Evolutionary conservation across 257 asterid species (phyloP).

Genomic region (Solanum ahanhuiri): DNA sequence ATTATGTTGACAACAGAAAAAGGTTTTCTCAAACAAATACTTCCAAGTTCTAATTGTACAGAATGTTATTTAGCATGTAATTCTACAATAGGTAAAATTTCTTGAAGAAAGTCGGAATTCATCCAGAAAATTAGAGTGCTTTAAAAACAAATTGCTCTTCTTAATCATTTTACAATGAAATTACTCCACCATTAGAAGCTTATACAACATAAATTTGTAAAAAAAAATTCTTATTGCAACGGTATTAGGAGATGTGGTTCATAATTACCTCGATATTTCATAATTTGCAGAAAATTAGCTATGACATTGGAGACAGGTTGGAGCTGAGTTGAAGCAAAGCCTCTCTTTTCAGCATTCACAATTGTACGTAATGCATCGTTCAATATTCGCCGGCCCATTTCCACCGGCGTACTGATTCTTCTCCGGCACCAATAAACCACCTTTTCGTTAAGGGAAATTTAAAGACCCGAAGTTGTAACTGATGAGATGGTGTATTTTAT

Average conservation of each 20-base stretch:
- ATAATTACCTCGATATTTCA: constrained; percentile 68
- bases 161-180: neutral
- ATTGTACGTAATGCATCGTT: too few relatives aligned
- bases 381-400: too few relatives aligned
- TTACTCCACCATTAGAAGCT: neutral
- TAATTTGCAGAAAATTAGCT: constrained; percentile 42
- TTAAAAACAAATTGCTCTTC: neutral
- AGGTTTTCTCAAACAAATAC: neutral
- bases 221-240: neutral
- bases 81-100: neutral
- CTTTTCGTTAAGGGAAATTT: too few relatives aligned
- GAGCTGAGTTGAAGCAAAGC: too few relatives aligned
- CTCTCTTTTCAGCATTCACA: too few relatives aligned
- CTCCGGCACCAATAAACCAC: too few relatives aligned
- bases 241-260: neutral
- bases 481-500: too few relatives aligned
- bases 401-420: too few relatives aligned
- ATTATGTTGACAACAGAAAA: neutral
- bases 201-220: neutral
- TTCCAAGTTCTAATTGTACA: neutral
- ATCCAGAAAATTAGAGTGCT: neutral
- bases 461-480: too few relatives aligned
- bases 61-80: neutral
- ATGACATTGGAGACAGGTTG: too few relatives aligned
- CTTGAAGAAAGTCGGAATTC: neutral